phyloP scores from a whole-genome alignment of 169 alveolate genomes.

The Toxoplasma gondii region DNA sequence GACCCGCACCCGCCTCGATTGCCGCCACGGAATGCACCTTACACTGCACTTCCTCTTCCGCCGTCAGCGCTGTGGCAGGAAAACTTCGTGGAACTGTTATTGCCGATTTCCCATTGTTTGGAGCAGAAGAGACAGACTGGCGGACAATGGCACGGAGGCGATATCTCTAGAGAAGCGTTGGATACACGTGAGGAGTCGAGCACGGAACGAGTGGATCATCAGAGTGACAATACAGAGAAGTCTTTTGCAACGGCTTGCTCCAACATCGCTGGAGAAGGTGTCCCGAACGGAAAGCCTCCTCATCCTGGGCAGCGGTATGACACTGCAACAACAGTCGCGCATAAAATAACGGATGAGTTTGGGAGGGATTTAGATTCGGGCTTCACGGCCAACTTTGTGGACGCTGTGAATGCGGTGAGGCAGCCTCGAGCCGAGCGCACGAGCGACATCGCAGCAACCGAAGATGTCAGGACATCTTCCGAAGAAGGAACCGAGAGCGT shows the following conservation, averaged over 20 bases:
- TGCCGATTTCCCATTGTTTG: not conserved
- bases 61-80: not conserved
- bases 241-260: not conserved
- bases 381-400: too few relatives aligned
- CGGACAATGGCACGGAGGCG: not conserved
- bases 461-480: too few relatives aligned
- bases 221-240: not conserved
- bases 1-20: not conserved
- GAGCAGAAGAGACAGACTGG: not conserved
- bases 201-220: not conserved
- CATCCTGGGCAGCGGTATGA: not conserved
- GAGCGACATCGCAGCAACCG: not conserved
- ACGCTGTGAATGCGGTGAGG: not conserved
- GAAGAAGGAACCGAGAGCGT: too few relatives aligned
- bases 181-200: not conserved
- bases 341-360: not conserved
- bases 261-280: not conserved
- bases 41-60: not conserved
- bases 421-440: not conserved
- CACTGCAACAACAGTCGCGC: not conserved
- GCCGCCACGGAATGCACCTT: not conserved
- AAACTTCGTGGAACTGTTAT: not conserved
- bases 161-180: not conserved
- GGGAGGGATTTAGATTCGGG: not conserved
- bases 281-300: not conserved